phyloP scores from a whole-genome alignment of 139 green algal species.

The Haematococcus sp. region DNA sequence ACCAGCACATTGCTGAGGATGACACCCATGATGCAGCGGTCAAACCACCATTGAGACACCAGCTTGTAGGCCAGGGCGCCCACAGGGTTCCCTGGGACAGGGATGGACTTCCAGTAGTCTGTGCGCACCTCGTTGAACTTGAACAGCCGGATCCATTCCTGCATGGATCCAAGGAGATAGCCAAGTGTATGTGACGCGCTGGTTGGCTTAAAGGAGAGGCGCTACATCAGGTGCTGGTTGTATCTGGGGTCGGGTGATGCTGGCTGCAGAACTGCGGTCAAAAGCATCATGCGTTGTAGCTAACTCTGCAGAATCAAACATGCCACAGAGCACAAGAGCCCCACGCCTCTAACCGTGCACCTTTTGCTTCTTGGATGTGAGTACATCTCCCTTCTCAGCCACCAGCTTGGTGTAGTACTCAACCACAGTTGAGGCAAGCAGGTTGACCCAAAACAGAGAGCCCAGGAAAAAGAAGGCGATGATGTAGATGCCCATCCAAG shows the following conservation, averaged over 20 bases:
- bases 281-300: no score
- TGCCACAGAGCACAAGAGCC: no score
- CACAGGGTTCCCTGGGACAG: neutral
- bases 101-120: conserved; percentile 20
- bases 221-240: no score
- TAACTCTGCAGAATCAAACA: no score
- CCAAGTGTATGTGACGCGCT: no score
- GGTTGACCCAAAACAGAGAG: conserved; percentile 54
- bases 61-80: neutral
- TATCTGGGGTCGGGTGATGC: no score
- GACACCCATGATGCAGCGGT: no score
- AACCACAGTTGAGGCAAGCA: conserved; percentile 50
- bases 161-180: no score
- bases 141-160: conserved; percentile 29
- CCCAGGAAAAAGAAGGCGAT: conserved; percentile 44
- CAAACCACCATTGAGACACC: conserved; percentile 41
- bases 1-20: conserved; percentile 53
- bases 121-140: conserved; percentile 15
- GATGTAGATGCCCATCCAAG: conserved; percentile 27
- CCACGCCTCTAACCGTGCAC: no score
- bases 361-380: neutral
- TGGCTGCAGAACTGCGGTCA: no score
- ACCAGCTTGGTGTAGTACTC: conserved; percentile 47
- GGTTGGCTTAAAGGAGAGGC: no score
- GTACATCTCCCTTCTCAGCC: conserved; percentile 8